These are phyloP conservation scores for Spathaspora arborariae DNA, from an alignment of 805 yeast species.

Conservation along the genomic window DNA sequence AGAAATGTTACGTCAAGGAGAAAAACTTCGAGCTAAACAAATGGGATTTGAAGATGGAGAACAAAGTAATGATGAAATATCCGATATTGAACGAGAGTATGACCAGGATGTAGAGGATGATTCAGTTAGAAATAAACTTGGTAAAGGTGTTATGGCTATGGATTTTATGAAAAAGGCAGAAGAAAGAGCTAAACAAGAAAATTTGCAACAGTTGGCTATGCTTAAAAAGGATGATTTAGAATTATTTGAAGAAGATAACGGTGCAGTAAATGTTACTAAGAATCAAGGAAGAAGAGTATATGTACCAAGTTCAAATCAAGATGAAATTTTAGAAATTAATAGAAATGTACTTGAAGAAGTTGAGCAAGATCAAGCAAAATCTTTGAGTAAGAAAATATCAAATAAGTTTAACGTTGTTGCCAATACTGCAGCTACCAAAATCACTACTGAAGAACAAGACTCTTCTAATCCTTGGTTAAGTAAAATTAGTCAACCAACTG, in stretches of 20 bases:
- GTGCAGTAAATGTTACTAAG: constrained; percentile 43
- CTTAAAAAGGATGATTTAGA: constrained; percentile 43
- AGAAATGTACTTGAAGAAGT: constrained; percentile 40
- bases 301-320: constrained; percentile 40
- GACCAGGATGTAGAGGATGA: constrained; percentile 30
- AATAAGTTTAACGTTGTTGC: constrained; percentile 14
- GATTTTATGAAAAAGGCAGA: constrained; percentile 94
- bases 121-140: constrained; percentile 41
- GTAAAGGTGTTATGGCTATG: constrained; percentile 91
- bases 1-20: constrained; percentile 90
- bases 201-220: constrained; percentile 48
- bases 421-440: constrained; percentile 6
- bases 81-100: constrained; percentile 42
- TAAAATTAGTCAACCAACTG: constrained; percentile 14
- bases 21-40: constrained; percentile 67
- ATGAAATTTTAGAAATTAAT: constrained; percentile 32
- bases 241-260: constrained; percentile 29
- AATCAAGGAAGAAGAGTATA: constrained; percentile 82
- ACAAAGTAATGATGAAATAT: constrained; percentile 49
- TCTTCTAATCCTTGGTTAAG: constrained; percentile 38
- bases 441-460: constrained; percentile 6
- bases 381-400: constrained; percentile 39
- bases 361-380: constrained; percentile 47
- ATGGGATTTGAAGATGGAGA: constrained; percentile 58
- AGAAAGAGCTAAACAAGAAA: constrained; percentile 57